Base-by-base conservation (phyloP, 2,329 filamentous ascomycete genomes). In the Sclerotinia spermophila region DNA sequence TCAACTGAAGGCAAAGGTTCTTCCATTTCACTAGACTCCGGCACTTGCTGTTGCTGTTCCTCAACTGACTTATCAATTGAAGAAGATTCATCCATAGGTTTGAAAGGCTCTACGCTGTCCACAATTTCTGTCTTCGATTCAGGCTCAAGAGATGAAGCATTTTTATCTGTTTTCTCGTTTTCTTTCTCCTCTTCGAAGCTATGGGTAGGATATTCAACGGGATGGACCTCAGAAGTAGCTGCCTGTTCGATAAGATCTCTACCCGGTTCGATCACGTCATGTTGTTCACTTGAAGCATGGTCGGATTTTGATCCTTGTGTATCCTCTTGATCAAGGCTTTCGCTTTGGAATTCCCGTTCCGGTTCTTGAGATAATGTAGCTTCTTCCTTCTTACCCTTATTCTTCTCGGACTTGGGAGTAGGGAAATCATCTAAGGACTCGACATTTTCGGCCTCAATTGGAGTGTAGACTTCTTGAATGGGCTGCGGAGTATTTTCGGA, bases 371-470 rank as follows among this genome's bases (percentile, higher is more conserved):
- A 51, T 35, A 11, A 35, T 60, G 19, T 21, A 35, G 48, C 42
- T 27, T 33, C 44, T 7, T 24, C 56, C 27, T 68, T 62, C 27
- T 55, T 71, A 42, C 72, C 72, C 27, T 72, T 71, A 48, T 75
- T 74, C 61, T 76, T 73, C 48, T 74, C 74, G 21, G 73, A 73
- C 51, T 71, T 64, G 24, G 69, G 35, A 3, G 44, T 24, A 38
- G 33, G 17, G 13, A 64, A 55, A 56, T 71, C 58, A 19, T 70
- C 67, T 60, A 61, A 24, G 11, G 56, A 21, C 55, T 67, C 30
- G 45, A 55, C 7, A 35, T 58, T 11, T 35, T 67, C 38, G 33
- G 35, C 44, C 35, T 53, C 42, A 30, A 62, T 40, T 30, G 60
- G 59, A 62, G 55, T 27, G 33, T 45, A 64, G 45, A 48, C 27